Evolutionary conservation across 768 basidiomycete genomes (phyloP).

Genomic region (Calocybe indica): DNA sequence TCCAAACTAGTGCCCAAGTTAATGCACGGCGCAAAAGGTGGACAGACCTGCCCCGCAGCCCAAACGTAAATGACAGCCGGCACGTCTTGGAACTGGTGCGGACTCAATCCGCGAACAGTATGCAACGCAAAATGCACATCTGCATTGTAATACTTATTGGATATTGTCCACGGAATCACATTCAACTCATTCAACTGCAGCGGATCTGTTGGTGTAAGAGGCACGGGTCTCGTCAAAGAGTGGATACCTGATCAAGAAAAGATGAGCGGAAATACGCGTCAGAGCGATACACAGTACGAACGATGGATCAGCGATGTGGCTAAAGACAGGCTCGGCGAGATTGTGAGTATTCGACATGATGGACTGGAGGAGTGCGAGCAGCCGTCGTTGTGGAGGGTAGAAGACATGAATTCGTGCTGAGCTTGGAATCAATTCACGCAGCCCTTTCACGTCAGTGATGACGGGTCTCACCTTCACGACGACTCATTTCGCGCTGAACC

Average conservation of each 20-base stretch:
- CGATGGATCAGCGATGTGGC: conserved; percentile 18
- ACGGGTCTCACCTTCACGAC: no score
- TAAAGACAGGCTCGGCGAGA: conserved; percentile 18
- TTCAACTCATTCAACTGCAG: conserved; percentile 14
- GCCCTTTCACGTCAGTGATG: no score
- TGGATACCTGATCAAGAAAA: conserved; percentile 6
- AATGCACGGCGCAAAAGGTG: conserved; percentile 7
- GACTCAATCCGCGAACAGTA: conserved; percentile 36
- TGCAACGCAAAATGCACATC: conserved; percentile 61
- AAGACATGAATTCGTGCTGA: no score
- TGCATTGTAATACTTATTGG: conserved; percentile 79
- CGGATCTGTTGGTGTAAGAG: conserved; percentile 2
- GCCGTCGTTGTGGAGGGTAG: no score
- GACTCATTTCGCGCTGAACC: no score
- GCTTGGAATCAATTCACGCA: no score
- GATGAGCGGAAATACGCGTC: neutral
- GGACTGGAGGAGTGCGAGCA: conserved; percentile 1
- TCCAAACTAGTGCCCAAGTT: conserved; percentile 11
- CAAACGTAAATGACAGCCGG: conserved; percentile 78
- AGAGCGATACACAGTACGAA: conserved; percentile 2
- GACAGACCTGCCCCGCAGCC: conserved; percentile 56
- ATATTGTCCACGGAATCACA: conserved; percentile 66
- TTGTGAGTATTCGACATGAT: conserved; percentile 26
- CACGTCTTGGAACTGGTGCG: conserved; percentile 35
- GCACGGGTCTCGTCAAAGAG: neutral